phyloP scores from a whole-genome alignment of 2,329 filamentous ascomycete species.

The Fusarium sp. region DNA sequence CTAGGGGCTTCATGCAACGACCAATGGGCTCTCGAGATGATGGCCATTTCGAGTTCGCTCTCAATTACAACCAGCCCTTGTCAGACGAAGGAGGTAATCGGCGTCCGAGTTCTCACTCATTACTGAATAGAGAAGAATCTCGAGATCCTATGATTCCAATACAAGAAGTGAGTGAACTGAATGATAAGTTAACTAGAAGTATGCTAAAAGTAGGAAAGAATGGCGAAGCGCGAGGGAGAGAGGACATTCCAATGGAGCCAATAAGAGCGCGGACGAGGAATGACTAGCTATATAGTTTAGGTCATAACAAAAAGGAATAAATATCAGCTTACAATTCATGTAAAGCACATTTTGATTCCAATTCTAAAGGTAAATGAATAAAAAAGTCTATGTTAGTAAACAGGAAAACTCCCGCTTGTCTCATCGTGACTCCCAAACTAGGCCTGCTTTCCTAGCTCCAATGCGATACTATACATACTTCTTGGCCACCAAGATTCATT shows the following conservation, averaged over 20 bases:
- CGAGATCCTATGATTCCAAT: conserved; percentile 8
- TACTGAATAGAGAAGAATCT: not conserved
- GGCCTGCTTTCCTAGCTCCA: conserved; percentile 16
- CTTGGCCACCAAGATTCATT: conserved; percentile 55
- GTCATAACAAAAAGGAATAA: too few relatives aligned
- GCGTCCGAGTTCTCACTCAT: not conserved
- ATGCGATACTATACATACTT: conserved; percentile 51
- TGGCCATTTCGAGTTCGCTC: conserved; percentile 6
- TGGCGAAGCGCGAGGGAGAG: not conserved
- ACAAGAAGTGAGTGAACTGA: not conserved
- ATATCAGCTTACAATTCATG: too few relatives aligned
- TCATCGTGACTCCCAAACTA: not conserved
- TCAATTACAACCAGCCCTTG: not conserved
- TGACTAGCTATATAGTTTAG: not conserved
- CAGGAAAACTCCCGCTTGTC: too few relatives aligned
- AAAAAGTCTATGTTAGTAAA: too few relatives aligned
- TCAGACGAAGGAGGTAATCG: not conserved
- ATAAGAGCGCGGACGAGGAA: conserved; percentile 1
- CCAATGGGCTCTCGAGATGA: conserved; percentile 1
- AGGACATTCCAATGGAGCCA: conserved; percentile 8
- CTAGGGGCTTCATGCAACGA: not conserved
- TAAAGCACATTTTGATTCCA: too few relatives aligned
- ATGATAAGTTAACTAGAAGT: rapidly evolving
- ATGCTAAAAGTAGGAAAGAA: not conserved
- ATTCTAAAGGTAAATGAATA: too few relatives aligned